These are phyloP conservation scores for Vitis hybrid DNA, from an alignment of 177 flowering plant genomes.

Conservation along the genomic window DNA sequence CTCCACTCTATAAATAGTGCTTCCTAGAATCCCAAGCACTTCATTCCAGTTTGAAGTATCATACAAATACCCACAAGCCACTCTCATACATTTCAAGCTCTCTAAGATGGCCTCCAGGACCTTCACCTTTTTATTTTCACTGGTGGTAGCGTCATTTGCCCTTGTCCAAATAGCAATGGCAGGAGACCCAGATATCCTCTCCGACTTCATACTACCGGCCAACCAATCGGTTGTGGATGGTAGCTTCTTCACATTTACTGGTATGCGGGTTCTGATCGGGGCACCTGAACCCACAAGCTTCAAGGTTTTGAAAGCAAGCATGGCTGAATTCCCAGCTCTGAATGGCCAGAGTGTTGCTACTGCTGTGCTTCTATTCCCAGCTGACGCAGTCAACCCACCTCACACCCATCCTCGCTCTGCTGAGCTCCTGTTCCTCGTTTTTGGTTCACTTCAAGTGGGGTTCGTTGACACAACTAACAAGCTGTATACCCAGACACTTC, in stretches of 20 bases:
- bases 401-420: conserved; percentile 52
- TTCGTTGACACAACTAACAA: conserved; percentile 42
- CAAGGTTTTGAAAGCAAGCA: conserved; percentile 31
- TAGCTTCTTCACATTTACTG: conserved; percentile 44
- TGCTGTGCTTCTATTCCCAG: conserved; percentile 38
- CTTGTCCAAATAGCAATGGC: conserved; percentile 10
- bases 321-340: conserved; percentile 41
- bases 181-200: conserved; percentile 27
- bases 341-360: conserved; percentile 44
- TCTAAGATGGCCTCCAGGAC: conserved; percentile 5
- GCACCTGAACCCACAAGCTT: conserved; percentile 16
- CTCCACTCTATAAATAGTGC: too few relatives aligned
- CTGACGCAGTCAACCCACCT: conserved; percentile 32
- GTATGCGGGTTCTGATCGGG: conserved; percentile 12
- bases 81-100: not conserved
- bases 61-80: too few relatives aligned
- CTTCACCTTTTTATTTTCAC: not conserved
- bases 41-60: too few relatives aligned
- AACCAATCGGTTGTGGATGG: conserved; percentile 15
- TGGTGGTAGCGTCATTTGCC: conserved; percentile 3
- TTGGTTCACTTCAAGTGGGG: conserved; percentile 38
- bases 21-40: too few relatives aligned
- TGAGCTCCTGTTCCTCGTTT: conserved; percentile 34
- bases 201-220: conserved; percentile 32
- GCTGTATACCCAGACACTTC: conserved; percentile 37